These are phyloP conservation scores for Solanum chacoense DNA, from an alignment of 305 asterid species.

Conservation along the genomic window DNA sequence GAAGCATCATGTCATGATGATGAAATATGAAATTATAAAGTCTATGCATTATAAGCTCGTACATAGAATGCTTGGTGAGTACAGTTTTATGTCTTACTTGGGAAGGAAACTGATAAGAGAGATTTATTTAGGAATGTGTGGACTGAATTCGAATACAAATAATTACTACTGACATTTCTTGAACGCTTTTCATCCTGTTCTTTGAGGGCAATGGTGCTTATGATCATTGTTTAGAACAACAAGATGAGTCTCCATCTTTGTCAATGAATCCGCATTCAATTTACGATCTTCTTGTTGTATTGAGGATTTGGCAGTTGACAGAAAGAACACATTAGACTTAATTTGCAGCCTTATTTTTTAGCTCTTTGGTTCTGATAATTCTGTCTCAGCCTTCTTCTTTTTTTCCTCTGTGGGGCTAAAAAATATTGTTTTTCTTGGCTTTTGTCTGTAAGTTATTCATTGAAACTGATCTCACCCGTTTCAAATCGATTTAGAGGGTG, in stretches of 20 bases:
- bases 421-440: neutral
- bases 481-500: neutral
- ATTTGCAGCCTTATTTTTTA: neutral
- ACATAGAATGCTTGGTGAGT: neutral
- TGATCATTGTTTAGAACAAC: neutral
- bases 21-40: neutral
- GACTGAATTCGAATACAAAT: neutral
- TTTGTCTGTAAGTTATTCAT: neutral
- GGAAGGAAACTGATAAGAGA: neutral
- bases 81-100: neutral
- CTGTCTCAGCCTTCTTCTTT: neutral
- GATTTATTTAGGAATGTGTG: neutral
- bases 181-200: neutral
- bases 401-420: neutral
- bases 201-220: neutral
- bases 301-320: neutral
- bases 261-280: neutral
- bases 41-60: neutral
- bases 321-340: neutral
- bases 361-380: neutral
- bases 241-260: neutral
- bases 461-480: neutral
- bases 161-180: neutral
- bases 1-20: neutral
- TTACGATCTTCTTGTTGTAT: neutral